phyloP scores from a whole-genome alignment of 257 asterid genomes.

The Nicotiana undulata region DNA sequence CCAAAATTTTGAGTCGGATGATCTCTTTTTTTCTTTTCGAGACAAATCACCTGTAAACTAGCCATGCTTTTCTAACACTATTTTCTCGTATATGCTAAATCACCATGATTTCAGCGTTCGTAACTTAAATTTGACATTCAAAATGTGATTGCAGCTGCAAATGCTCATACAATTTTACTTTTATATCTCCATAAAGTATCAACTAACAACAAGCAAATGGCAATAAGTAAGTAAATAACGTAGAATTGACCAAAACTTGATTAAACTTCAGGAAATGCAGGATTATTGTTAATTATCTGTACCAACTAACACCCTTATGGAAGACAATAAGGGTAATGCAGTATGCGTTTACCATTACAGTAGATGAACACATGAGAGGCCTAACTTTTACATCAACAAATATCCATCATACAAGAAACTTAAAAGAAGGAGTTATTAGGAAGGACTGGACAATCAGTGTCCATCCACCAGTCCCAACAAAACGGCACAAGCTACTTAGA shows the following conservation, averaged over 20 bases:
- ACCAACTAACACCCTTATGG: not conserved
- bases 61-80: too few relatives aligned
- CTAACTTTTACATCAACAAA: slow-evolving; percentile 12
- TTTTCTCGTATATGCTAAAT: too few relatives aligned
- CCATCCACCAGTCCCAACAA: slow-evolving; percentile 15
- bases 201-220: not conserved
- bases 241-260: not conserved
- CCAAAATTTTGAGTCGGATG: too few relatives aligned
- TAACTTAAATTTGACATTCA: not conserved
- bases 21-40: too few relatives aligned
- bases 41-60: too few relatives aligned
- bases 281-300: not conserved
- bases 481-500: not conserved
- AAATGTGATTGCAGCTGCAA: not conserved
- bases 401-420: slow-evolving; percentile 4
- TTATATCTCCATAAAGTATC: not conserved
- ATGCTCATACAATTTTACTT: not conserved
- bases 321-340: not conserved
- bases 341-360: not conserved
- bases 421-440: slow-evolving; percentile 3
- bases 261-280: not conserved
- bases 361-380: not conserved
- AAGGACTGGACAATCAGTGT: slow-evolving; percentile 4
- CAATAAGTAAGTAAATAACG: not conserved
- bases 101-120: too few relatives aligned